Percentiles rank a stretch among this genome's conserved stretches.
Evolutionary conservation across 2,329 filamentous ascomycete species (phyloP).

Genomic region (Sclerotinia borealis): DNA sequence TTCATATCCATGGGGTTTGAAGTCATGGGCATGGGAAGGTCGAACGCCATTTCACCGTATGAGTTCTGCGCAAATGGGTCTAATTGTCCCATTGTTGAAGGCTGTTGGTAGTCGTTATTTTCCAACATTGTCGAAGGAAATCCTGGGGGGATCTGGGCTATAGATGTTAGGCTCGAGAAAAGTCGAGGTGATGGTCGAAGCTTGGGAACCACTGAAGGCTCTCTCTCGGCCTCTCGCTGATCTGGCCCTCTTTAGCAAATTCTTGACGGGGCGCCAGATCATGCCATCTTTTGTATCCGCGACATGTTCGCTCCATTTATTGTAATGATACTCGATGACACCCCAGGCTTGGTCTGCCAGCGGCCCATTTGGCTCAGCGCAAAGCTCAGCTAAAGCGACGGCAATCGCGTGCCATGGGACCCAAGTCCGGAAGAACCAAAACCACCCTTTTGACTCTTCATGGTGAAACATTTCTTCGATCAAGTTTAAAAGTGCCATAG

Average conservation of each 20-base stretch:
- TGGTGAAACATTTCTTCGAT: background rate
- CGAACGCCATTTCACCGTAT: background rate
- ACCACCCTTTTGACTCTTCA: constrained; percentile 34
- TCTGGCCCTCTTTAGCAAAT: constrained; percentile 45
- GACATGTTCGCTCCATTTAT: constrained; percentile 39
- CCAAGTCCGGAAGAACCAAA: constrained; percentile 46
- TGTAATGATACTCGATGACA: constrained; percentile 42
- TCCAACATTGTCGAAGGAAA: background rate
- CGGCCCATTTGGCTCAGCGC: constrained; percentile 36
- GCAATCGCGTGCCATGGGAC: constrained; percentile 51
- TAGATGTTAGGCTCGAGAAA: background rate
- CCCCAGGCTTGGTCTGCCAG: constrained; percentile 38
- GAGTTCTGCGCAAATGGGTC: background rate
- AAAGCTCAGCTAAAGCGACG: constrained; percentile 47
- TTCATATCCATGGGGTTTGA: constrained; percentile 2
- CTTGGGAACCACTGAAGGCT: background rate
- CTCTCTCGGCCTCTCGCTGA: constrained; percentile 28
- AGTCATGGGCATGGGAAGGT: constrained; percentile 1
- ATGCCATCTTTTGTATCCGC: constrained; percentile 45
- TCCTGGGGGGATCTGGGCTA: background rate
- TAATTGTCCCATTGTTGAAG: background rate
- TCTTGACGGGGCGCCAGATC: constrained; percentile 49
- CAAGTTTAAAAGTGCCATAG: constrained; percentile 36
- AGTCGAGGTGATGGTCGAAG: background rate
- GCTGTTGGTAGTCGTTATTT: background rate